phyloP scores from a whole-genome alignment of 805 yeast genomes.

The Cyberlindnera americana region DNA sequence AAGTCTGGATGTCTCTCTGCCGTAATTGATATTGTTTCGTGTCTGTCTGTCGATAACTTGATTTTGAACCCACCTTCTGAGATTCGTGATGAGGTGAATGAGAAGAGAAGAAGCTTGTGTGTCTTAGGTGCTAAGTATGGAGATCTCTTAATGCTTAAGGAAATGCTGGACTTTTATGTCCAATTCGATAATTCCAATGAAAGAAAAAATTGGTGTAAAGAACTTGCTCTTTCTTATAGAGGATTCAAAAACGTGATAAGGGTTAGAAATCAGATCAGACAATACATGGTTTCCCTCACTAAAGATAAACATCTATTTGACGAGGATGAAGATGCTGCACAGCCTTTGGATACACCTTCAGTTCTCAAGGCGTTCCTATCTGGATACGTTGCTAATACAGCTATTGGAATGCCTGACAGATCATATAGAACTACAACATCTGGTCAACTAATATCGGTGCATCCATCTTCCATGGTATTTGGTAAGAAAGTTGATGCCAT shows the following conservation, averaged over 20 bases:
- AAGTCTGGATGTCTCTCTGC: slow-evolving; percentile 49
- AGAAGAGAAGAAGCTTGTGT: slow-evolving; percentile 63
- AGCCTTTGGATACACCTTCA: slow-evolving; percentile 46
- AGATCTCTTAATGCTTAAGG: slow-evolving; percentile 80
- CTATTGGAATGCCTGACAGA: slow-evolving; percentile 92
- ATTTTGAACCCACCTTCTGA: slow-evolving; percentile 77
- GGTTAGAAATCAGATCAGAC: slow-evolving; percentile 70
- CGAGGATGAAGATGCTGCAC: slow-evolving; percentile 17
- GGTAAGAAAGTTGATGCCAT: slow-evolving; percentile 81
- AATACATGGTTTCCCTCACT: slow-evolving; percentile 55
- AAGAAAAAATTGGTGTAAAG: slow-evolving; percentile 78
- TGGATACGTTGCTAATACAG: slow-evolving; percentile 87
- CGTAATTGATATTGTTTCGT: slow-evolving; percentile 86
- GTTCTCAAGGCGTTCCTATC: slow-evolving; percentile 75
- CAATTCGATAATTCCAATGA: slow-evolving; percentile 48
- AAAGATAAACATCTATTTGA: slow-evolving; percentile 32
- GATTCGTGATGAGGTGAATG: slow-evolving; percentile 79
- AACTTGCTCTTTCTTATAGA: slow-evolving; percentile 67
- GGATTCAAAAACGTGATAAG: slow-evolving; percentile 76
- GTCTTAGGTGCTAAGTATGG: slow-evolving; percentile 73
- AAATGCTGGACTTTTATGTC: slow-evolving; percentile 57
- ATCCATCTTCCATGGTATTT: slow-evolving; percentile 86
- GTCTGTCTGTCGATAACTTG: slow-evolving; percentile 89
- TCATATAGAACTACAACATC: slow-evolving; percentile 81
- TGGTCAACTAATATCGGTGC: slow-evolving; percentile 83